A percentile compares a stretch with the other conserved stretches of the same genome.
phyloP scores from a whole-genome alignment of 305 asterid species.

The Ajuga reptans region DNA sequence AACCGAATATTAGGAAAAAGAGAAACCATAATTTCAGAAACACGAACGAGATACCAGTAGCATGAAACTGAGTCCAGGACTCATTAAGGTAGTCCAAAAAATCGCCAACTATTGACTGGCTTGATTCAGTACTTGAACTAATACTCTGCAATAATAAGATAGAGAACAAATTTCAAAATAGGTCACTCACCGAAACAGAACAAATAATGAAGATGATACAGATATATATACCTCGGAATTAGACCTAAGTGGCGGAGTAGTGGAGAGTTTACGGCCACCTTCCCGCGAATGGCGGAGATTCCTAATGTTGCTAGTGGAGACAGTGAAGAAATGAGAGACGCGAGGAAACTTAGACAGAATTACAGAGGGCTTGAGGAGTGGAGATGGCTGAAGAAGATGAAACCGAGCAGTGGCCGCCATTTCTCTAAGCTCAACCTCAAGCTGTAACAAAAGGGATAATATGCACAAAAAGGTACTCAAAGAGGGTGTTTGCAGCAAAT shows the following conservation, averaged over 20 bases:
- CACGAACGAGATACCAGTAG: slow-evolving; percentile 43
- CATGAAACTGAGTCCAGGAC: slow-evolving; percentile 98
- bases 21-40: background rate
- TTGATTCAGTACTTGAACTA: slow-evolving; percentile 33
- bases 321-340: slow-evolving; percentile 21
- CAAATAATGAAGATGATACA: background rate
- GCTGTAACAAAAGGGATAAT: slow-evolving; percentile 1
- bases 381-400: slow-evolving; percentile 46
- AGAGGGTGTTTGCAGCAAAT: too few relatives aligned
- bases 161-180: background rate
- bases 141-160: slow-evolving; percentile 37
- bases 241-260: slow-evolving; percentile 38
- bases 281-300: slow-evolving; percentile 21
- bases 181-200: background rate
- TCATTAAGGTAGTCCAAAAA: slow-evolving; percentile 88
- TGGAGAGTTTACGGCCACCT: slow-evolving; percentile 36
- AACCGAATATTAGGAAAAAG: background rate
- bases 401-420: slow-evolving; percentile 58
- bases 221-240: slow-evolving; percentile 34
- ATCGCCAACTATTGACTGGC: slow-evolving; percentile 67
- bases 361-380: slow-evolving; percentile 33
- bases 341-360: slow-evolving; percentile 29
- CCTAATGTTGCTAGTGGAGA: slow-evolving; percentile 16
- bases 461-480: background rate
- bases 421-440: slow-evolving; percentile 16